Percentiles rank a stretch among this genome's conserved stretches.
phyloP scores from a whole-genome alignment of 2,329 filamentous ascomycete species.

The Monascus ruber region DNA sequence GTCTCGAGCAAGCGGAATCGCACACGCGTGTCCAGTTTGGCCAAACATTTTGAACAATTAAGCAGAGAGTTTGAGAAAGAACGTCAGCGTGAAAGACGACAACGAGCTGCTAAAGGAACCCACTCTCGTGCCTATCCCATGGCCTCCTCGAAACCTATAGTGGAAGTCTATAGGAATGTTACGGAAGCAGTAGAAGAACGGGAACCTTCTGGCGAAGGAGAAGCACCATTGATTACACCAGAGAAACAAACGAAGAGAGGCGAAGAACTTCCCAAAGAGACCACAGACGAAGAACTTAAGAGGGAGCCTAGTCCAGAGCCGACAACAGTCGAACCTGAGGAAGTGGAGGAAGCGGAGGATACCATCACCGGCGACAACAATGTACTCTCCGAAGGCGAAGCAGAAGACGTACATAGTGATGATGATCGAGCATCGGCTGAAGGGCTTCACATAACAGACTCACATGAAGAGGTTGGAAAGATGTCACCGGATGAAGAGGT shows the following conservation, averaged over 20 bases:
- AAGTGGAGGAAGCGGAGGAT: slow-evolving; percentile 25
- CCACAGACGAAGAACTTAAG: slow-evolving; percentile 13
- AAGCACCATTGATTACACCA: slow-evolving; percentile 27
- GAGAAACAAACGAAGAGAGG: slow-evolving; percentile 23
- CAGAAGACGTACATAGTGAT: slow-evolving; percentile 59
- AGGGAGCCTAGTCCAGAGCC: slow-evolving; percentile 25
- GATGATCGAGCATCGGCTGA: slow-evolving; percentile 58
- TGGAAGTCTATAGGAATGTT: slow-evolving; percentile 90
- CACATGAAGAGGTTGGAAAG: slow-evolving; percentile 43
- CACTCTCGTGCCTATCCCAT: slow-evolving; percentile 75
- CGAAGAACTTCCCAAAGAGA: slow-evolving; percentile 14
- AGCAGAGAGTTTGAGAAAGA: slow-evolving; percentile 96
- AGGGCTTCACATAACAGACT: slow-evolving; percentile 50
- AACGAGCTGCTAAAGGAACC: slow-evolving; percentile 63
- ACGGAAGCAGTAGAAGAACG: slow-evolving; percentile 83
- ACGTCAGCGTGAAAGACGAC: slow-evolving; percentile 70
- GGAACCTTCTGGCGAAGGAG: slow-evolving; percentile 52
- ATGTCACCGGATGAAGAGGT: slow-evolving; percentile 43
- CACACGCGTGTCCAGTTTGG: slow-evolving; percentile 78
- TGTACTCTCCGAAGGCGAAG: slow-evolving; percentile 54
- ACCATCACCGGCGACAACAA: slow-evolving; percentile 33
- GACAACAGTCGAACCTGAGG: slow-evolving; percentile 28
- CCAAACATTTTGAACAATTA: slow-evolving; percentile 91
- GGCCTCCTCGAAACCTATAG: slow-evolving; percentile 86
- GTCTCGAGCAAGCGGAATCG: slow-evolving; percentile 59